These are phyloP conservation scores for Ophiostoma montium DNA, from an alignment of 2,329 filamentous ascomycete genomes.

Conservation along the genomic window DNA sequence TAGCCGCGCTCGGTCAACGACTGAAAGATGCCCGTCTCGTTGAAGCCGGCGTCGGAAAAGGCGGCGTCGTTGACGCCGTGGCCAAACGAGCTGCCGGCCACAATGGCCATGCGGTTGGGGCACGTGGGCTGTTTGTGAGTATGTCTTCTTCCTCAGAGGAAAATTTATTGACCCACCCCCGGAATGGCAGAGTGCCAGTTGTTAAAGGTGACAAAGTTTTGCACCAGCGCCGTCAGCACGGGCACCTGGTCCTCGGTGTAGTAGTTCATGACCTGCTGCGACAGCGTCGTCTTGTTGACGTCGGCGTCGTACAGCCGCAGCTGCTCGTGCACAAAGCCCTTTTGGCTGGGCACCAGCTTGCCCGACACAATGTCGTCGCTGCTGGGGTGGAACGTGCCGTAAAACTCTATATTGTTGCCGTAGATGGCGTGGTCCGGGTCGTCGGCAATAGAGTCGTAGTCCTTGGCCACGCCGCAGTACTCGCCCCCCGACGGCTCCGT, in stretches of 20 bases:
- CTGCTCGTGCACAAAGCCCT: conserved; percentile 29
- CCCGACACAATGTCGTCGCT: conserved; percentile 17
- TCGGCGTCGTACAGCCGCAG: conserved; percentile 21
- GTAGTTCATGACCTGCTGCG: conserved; percentile 28
- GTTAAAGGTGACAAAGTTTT: conserved; percentile 30
- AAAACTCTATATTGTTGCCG: conserved; percentile 31
- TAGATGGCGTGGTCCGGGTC: conserved; percentile 28
- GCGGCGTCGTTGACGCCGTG: conserved; percentile 18
- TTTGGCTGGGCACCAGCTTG: conserved; percentile 9
- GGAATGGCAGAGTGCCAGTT: conserved; percentile 29
- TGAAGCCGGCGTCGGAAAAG: conserved; percentile 17
- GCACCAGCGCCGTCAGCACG: conserved; percentile 24
- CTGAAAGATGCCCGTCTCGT: conserved; percentile 26
- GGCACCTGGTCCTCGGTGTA: conserved; percentile 29
- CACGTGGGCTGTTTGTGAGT: conserved; percentile 21
- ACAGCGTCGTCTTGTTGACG: conserved; percentile 20
- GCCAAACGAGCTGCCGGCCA: conserved; percentile 19
- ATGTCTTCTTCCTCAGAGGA: background rate
- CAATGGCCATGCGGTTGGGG: conserved; percentile 25
- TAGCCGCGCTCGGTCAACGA: conserved; percentile 25
- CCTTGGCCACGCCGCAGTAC: conserved; percentile 21
- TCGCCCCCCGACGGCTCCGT: conserved; percentile 11
- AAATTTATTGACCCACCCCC: conserved; percentile 21
- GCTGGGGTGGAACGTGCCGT: conserved; percentile 24
- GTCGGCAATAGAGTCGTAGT: conserved; percentile 26